These are phyloP conservation scores for Entelexis sorbosivorans DNA, from an alignment of 1,139 yeast species.

Conservation along the genomic window DNA sequence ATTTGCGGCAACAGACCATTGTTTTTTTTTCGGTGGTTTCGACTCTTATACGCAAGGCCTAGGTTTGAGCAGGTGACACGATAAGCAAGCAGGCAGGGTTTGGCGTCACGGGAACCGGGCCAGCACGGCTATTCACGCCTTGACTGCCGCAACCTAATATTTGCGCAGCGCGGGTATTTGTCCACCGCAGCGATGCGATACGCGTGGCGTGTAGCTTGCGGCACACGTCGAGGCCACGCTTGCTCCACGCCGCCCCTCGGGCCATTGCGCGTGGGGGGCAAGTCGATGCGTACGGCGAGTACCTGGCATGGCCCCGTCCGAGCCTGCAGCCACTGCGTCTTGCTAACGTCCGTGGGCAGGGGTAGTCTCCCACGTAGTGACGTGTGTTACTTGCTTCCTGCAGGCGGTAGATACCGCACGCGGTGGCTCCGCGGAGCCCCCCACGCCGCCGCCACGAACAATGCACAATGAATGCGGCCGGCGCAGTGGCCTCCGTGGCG, in stretches of 20 bases:
- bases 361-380: neutral
- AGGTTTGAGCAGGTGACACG: neutral
- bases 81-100: slow-evolving; percentile 1
- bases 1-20: no score
- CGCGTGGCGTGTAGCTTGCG: no score
- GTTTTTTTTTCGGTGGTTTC: no score
- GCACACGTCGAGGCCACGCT: no score
- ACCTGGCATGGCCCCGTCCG: neutral
- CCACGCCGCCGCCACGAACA: neutral
- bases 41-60: neutral
- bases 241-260: no score
- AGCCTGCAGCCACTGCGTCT: neutral
- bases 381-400: slow-evolving; percentile 4
- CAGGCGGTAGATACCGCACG: neutral
- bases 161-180: no score
- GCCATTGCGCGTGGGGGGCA: neutral
- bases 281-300: neutral
- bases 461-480: neutral
- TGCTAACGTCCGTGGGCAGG: slow-evolving; percentile 1
- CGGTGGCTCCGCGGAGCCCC: neutral
- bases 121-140: neutral
- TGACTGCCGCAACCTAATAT: neutral
- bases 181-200: no score
- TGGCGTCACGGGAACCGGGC: neutral
- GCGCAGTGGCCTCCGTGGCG: no score